Evolutionary conservation across 2,329 filamentous ascomycete genomes (phyloP).

Genomic region (Helotiales sp.): DNA sequence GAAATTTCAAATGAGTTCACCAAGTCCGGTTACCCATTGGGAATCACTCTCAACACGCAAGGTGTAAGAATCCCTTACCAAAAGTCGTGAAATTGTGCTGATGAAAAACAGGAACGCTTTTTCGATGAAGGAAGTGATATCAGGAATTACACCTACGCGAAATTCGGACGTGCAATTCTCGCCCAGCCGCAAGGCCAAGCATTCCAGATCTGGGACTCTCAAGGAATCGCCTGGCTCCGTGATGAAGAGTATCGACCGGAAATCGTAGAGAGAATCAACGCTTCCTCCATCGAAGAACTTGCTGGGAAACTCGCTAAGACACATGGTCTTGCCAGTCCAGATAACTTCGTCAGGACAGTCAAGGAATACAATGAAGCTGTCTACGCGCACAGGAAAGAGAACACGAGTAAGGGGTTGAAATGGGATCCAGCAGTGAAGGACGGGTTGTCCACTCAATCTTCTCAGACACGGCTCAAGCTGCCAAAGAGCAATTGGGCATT

Average conservation of each 20-base stretch:
- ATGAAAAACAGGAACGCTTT: slow-evolving; percentile 46
- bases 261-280: slow-evolving; percentile 53
- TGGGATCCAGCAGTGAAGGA: slow-evolving; percentile 64
- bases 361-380: slow-evolving; percentile 59
- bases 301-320: slow-evolving; percentile 46
- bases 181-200: slow-evolving; percentile 56
- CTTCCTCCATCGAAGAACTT: slow-evolving; percentile 52
- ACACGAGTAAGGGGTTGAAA: slow-evolving; percentile 38
- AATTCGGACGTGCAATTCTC: slow-evolving; percentile 62
- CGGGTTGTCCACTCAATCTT: slow-evolving; percentile 60
- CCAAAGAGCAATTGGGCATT: slow-evolving; percentile 68
- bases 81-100: background rate
- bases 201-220: slow-evolving; percentile 65
- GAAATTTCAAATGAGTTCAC: slow-evolving; percentile 66
- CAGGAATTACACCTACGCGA: slow-evolving; percentile 67
- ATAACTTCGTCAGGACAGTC: slow-evolving; percentile 52
- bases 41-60: slow-evolving; percentile 60
- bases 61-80: slow-evolving; percentile 36
- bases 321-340: slow-evolving; percentile 47
- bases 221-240: slow-evolving; percentile 52
- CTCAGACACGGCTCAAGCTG: slow-evolving; percentile 41
- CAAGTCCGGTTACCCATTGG: slow-evolving; percentile 68
- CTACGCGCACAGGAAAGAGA: slow-evolving; percentile 44
- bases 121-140: slow-evolving; percentile 67
- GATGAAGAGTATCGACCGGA: slow-evolving; percentile 62